These are phyloP conservation scores for Camelina laxa DNA, from an alignment of 345 rosid species.

Conservation along the genomic window DNA sequence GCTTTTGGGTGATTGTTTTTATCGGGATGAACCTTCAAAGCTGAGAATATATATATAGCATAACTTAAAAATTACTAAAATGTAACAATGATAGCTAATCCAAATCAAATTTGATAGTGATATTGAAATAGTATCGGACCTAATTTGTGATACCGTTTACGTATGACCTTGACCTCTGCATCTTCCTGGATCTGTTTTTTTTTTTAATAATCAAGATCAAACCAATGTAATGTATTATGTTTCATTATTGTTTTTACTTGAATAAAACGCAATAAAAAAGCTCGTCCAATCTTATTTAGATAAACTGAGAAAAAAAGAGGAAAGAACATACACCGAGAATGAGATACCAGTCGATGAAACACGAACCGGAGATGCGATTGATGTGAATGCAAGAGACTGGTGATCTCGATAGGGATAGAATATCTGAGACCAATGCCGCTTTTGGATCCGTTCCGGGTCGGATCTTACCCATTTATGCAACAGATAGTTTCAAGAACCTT, in stretches of 20 bases:
- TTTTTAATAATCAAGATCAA: conserved; percentile 6
- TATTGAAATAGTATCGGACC: conserved; percentile 53
- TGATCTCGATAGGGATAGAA: conserved; percentile 61
- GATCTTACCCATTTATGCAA: conserved; percentile 52
- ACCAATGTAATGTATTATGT: neutral
- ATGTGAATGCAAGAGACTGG: conserved; percentile 61
- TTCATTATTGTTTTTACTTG: neutral
- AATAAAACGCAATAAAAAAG: neutral
- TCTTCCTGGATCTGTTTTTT: conserved; percentile 73
- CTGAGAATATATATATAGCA: conserved; percentile 47
- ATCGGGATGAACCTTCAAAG: conserved; percentile 93
- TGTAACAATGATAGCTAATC: neutral
- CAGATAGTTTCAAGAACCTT: neutral
- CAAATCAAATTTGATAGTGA: neutral
- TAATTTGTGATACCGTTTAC: conserved; percentile 72
- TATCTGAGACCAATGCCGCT: conserved; percentile 60
- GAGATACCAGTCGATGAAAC: conserved; percentile 91
- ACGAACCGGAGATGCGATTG: conserved; percentile 36
- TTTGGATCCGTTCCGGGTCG: conserved; percentile 53
- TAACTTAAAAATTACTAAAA: neutral
- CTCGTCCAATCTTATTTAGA: neutral
- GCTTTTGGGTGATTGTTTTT: conserved; percentile 89
- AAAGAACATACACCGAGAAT: conserved; percentile 70
- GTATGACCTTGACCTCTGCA: conserved; percentile 58
- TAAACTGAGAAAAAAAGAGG: neutral